Evolutionary conservation across 1,284 basidiomycete species (phyloP), one percentile per base, ranked within the genome.

Genomic region (Irpex lacteus): DNA sequence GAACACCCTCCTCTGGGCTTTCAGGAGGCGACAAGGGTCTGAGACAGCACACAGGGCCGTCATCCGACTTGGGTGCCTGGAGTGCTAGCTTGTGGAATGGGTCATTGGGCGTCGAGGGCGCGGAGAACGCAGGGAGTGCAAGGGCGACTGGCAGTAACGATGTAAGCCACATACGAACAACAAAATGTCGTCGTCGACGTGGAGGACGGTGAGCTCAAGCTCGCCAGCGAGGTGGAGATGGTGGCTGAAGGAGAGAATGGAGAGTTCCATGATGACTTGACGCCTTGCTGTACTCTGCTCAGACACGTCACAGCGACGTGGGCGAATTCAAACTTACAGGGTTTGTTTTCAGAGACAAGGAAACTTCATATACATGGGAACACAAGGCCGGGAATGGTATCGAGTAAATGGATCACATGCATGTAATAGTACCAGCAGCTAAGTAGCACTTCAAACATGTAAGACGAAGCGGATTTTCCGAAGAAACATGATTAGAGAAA

Each of bases 11-110:
- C 61, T 91, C 88, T 7, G 73, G 63, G 44, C 79, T 77, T 62
- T 85, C 83, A 9, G 80, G 68, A 1, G 84, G 78, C 19, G 80
- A 76, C 15, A 81, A 71, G 4, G 87, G 84, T 60, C 82, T 85
- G 62, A 92, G 76, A 70, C 88, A 90, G 74, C 91, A 92, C 60
- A 91, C 70, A 1, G 86, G 89, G 13, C 74, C 82, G 50, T 86
- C 83, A 13, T 83, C 79, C 37, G 74, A 80, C 65, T 80, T 83
- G 6, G 79, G 80, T 6, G 77, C 77, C 4, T 76, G 78, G 5
- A 81, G 68, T 9, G 81, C 78, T 56, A 92, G 78, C 2, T 81
- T 80, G 61, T 82, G 80, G 73, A 92, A 87, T 1, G 80, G 85
- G 74, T 91, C 83, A 69, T 89, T 83, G 38, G 73, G 74, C 0